Evolutionary conservation across 805 yeast genomes (phyloP).

Genomic region (Deakozyma indianensis): DNA sequence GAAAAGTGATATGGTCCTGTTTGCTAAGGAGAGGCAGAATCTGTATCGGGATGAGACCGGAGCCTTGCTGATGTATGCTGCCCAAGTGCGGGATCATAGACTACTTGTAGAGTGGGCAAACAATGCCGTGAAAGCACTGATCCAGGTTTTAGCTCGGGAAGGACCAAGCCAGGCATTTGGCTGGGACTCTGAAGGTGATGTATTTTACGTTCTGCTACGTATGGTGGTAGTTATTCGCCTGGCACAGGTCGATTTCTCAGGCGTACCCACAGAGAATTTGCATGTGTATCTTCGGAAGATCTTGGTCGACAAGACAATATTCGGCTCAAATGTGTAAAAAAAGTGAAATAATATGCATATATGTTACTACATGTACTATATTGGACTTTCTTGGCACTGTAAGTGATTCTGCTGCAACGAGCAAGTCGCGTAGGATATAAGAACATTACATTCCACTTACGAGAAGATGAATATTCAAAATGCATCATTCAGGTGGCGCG

Average conservation of each 20-base stretch:
- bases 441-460: too few species aligned
- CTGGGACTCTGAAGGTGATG: neutral
- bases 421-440: too few species aligned
- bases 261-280: neutral
- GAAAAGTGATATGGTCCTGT: conserved; percentile 28
- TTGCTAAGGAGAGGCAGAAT: conserved; percentile 55
- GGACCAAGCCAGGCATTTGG: neutral
- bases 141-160: neutral
- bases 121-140: neutral
- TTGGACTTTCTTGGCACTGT: too few species aligned
- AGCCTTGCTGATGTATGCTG: neutral
- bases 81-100: neutral
- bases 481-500: too few species aligned
- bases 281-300: neutral
- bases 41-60: conserved; percentile 41
- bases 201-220: neutral
- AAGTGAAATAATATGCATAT: too few species aligned
- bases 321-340: too few species aligned
- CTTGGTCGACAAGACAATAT: too few species aligned
- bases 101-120: neutral
- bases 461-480: too few species aligned
- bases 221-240: neutral
- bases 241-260: neutral
- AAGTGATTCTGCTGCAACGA: too few species aligned
- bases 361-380: too few species aligned